Percentiles rank a stretch among this genome's conserved stretches.
Evolutionary conservation across 176 grass and related monocot species (phyloP).

Genomic region (Tuctoria greenei): DNA sequence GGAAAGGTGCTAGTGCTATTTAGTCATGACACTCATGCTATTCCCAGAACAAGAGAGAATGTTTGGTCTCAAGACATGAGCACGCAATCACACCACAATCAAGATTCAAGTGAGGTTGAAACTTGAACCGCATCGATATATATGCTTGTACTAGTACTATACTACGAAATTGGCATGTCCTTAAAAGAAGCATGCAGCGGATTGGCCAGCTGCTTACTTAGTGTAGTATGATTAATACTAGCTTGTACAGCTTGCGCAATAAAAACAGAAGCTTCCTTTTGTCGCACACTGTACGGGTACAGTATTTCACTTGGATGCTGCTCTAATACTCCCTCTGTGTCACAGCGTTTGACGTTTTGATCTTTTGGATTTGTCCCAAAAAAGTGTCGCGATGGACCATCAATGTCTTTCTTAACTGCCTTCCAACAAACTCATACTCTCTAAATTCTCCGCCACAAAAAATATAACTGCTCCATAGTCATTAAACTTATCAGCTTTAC

Average conservation of each 20-base stretch:
- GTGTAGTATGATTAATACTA: background rate
- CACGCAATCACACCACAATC: conserved; percentile 27
- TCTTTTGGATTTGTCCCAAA: too few relatives aligned
- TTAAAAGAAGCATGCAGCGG: background rate
- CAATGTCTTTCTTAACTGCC: too few relatives aligned
- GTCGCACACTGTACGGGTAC: background rate
- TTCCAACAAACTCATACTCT: too few relatives aligned
- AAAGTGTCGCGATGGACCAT: too few relatives aligned
- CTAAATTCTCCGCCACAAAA: too few relatives aligned
- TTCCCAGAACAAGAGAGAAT: conserved; percentile 22
- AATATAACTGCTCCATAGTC: too few relatives aligned
- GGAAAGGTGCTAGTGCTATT: conserved; percentile 13
- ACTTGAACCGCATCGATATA: background rate
- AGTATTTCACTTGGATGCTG: background rate
- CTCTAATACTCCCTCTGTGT: too few relatives aligned
- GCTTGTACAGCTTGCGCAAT: background rate
- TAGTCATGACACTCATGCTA: conserved; percentile 21
- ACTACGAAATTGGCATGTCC: conserved; percentile 9
- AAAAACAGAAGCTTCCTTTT: background rate
- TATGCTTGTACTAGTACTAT: conserved; percentile 33
- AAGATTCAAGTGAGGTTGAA: conserved; percentile 11
- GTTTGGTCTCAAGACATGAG: conserved; percentile 16
- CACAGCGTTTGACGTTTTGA: too few relatives aligned
- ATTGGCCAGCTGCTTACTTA: background rate
- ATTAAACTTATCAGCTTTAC: too few relatives aligned